These are phyloP conservation scores for Aristolochia fimbriata DNA, from an alignment of 164 flowering plant species.

Conservation along the genomic window DNA sequence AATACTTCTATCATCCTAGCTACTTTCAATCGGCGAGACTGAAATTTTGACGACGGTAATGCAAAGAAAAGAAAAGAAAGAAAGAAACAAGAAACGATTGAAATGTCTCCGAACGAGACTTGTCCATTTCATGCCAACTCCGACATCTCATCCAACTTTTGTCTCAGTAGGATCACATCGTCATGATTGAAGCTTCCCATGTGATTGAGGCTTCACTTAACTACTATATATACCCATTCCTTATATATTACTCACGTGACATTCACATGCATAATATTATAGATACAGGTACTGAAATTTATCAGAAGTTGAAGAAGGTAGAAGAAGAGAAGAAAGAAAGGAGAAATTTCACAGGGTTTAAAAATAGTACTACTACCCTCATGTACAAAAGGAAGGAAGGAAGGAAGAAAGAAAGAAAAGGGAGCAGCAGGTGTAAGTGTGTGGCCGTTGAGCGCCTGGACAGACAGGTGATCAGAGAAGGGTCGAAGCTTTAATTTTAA, in stretches of 20 bases:
- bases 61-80: too few species aligned
- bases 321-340: background rate
- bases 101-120: background rate
- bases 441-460: background rate
- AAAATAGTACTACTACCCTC: background rate
- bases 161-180: conserved; percentile 1
- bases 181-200: conserved; percentile 8
- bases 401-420: background rate
- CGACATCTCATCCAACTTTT: conserved; percentile 3
- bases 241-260: conserved; percentile 2
- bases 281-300: background rate
- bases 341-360: background rate
- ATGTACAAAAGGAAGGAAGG: too few species aligned
- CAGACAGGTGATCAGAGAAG: background rate
- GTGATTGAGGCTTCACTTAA: background rate
- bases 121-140: background rate
- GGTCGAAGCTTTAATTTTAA: too few species aligned
- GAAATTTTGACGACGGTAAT: too few species aligned
- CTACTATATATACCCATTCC: background rate
- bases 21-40: too few species aligned
- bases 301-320: background rate
- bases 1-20: too few species aligned
- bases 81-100: too few species aligned
- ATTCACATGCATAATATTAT: conserved; percentile 2
- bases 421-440: background rate